These are phyloP conservation scores for Gyromitra esculenta DNA, from an alignment of 2,329 filamentous ascomycete genomes.

Conservation along the genomic window DNA sequence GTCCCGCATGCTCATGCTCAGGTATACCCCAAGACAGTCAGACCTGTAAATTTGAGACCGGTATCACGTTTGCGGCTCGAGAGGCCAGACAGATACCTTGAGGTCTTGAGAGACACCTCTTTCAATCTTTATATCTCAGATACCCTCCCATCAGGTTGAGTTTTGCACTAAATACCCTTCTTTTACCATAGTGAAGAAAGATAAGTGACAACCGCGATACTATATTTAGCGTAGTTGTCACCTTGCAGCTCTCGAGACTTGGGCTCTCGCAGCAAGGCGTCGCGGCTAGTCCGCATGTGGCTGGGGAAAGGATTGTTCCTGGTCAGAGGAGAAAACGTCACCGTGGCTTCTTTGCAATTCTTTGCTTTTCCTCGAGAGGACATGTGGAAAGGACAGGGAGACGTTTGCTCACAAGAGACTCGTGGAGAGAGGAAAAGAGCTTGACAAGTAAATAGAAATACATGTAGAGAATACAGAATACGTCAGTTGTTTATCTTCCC, in stretches of 20 bases:
- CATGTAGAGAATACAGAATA: background rate
- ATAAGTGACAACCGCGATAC: background rate
- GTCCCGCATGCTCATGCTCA: constrained; percentile 1
- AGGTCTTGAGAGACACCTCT: background rate
- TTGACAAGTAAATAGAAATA: background rate
- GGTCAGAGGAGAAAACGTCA: constrained; percentile 41
- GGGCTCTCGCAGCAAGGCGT: constrained; percentile 14
- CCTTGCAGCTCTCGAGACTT: constrained; percentile 22
- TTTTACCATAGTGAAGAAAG: constrained; percentile 10
- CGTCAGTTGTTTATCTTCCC: constrained; percentile 20
- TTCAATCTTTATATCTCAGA: background rate
- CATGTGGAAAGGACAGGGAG: background rate
- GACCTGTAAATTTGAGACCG: constrained; percentile 22
- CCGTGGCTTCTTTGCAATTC: constrained; percentile 52
- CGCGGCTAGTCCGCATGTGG: constrained; percentile 38
- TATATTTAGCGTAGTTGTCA: constrained; percentile 31
- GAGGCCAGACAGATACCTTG: constrained; percentile 6
- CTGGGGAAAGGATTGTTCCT: constrained; percentile 26
- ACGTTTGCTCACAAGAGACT: constrained; percentile 1
- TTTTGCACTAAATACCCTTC: background rate
- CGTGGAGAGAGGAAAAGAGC: background rate
- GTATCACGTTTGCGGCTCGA: constrained; percentile 24
- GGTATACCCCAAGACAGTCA: constrained; percentile 6
- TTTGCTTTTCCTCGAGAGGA: constrained; percentile 33
- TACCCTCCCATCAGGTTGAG: background rate